phyloP scores from a whole-genome alignment of 2,329 filamentous ascomycete genomes.

The Sphaceloma murrayae region DNA sequence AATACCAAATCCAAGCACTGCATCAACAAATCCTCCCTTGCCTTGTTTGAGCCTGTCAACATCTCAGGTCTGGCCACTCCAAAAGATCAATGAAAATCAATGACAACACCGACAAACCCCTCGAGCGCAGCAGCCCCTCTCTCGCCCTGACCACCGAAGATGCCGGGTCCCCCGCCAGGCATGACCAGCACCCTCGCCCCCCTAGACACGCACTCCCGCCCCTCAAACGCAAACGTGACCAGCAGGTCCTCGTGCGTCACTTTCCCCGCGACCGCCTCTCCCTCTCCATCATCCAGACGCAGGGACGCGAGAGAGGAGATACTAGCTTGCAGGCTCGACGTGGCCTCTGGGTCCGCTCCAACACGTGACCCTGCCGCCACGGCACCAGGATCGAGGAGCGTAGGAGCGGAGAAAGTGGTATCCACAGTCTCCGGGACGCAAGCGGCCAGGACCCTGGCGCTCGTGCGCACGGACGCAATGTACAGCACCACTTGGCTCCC shows the following conservation, averaged over 20 bases:
- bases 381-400: too few species aligned
- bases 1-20: background rate
- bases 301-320: constrained; percentile 36
- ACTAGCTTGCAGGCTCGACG: too few species aligned
- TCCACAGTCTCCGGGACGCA: constrained; percentile 27
- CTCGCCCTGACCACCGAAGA: constrained; percentile 43
- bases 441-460: constrained; percentile 58
- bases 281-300: constrained; percentile 20
- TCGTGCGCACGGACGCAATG: constrained; percentile 73
- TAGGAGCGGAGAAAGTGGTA: too few species aligned
- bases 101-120: constrained; percentile 59
- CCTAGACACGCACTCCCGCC: constrained; percentile 63
- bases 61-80: background rate
- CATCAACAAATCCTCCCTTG: background rate
- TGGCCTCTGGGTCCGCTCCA: too few species aligned
- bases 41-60: background rate
- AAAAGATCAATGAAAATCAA: constrained; percentile 21
- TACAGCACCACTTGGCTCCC: constrained; percentile 73
- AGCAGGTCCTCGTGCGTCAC: constrained; percentile 31
- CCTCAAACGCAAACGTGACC: constrained; percentile 59
- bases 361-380: too few species aligned
- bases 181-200: constrained; percentile 62
- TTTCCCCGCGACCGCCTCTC: constrained; percentile 22
- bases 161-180: constrained; percentile 57
- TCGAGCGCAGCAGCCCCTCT: constrained; percentile 52